Conservation (phyloP, 495 filamentous ascomycete species). For the Hypomontagnella submonticulosa region DNA sequence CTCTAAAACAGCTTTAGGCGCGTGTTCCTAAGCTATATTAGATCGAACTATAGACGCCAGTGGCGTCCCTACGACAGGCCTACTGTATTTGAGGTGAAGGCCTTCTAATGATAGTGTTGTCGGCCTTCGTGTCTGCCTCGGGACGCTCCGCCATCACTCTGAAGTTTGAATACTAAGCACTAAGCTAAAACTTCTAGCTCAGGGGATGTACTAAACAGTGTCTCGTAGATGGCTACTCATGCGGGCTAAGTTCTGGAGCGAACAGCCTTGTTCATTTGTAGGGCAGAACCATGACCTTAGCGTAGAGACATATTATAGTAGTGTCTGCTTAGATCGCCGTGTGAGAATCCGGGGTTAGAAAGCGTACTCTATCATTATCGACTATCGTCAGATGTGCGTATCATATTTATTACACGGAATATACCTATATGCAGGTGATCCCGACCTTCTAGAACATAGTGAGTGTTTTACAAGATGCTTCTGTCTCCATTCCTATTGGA, state of each 20-base stretch:
- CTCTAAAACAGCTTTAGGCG: too few species aligned
- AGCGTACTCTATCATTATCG: background rate
- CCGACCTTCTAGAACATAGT: conserved; percentile 9
- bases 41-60: too few species aligned
- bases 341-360: background rate
- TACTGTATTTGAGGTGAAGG: background rate
- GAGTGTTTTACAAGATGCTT: background rate
- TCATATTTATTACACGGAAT: conserved; percentile 28
- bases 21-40: too few species aligned
- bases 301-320: background rate
- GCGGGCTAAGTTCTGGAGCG: background rate
- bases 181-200: conserved; percentile 6
- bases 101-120: background rate
- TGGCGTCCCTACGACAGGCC: too few species aligned
- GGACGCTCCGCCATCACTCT: too few species aligned
- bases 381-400: conserved; percentile 18
- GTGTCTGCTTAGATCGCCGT: background rate
- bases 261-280: conserved; percentile 4
- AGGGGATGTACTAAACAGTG: background rate
- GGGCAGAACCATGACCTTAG: conserved; percentile 16
- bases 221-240: conserved; percentile 2
- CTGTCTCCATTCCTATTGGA: background rate
- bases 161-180: too few species aligned
- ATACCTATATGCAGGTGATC: conserved; percentile 20
- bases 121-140: background rate